A percentile compares a stretch with the other conserved stretches of the same genome.
These are phyloP conservation scores for Ettlia oleoabundans DNA, from an alignment of 139 green algal genomes.

Conservation along the genomic window DNA sequence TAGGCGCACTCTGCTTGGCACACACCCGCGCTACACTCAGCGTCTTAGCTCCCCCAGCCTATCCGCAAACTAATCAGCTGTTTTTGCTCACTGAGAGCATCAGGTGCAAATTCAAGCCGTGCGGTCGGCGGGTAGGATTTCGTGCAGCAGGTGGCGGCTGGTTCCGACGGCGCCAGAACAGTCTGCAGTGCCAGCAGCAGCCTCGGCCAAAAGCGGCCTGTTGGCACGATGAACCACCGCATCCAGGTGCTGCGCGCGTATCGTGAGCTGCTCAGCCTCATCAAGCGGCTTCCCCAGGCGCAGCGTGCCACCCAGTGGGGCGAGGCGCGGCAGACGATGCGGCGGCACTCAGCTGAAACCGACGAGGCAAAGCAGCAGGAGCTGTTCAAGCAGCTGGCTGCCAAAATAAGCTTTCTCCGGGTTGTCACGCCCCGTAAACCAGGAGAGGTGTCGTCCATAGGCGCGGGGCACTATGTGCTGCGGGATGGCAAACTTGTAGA, in stretches of 20 bases:
- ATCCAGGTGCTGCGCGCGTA: constrained; percentile 50
- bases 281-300: constrained; percentile 44
- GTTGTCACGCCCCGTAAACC: constrained; percentile 52
- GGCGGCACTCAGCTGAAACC: constrained; percentile 33
- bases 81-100: too few relatives aligned
- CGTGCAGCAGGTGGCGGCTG: too few relatives aligned
- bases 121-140: too few relatives aligned
- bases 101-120: too few relatives aligned
- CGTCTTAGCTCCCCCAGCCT: too few relatives aligned
- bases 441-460: constrained; percentile 35
- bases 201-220: too few relatives aligned
- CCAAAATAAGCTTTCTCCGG: constrained; percentile 65
- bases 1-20: too few relatives aligned
- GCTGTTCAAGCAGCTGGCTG: constrained; percentile 58
- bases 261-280: constrained; percentile 57
- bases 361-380: constrained; percentile 46
- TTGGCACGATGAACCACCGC: constrained; percentile 25
- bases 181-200: background rate
- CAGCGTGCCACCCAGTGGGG: constrained; percentile 2
- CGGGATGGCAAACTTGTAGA: constrained; percentile 65
- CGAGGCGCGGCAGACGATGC: constrained; percentile 43
- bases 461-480: constrained; percentile 54
- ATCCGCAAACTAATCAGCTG: too few relatives aligned
- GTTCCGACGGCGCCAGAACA: background rate
- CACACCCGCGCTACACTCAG: too few relatives aligned